A percentile compares a stretch with the other conserved stretches of the same genome.
Conservation (phyloP, 495 filamentous ascomycete species). For the Penicillium lividum region DNA sequence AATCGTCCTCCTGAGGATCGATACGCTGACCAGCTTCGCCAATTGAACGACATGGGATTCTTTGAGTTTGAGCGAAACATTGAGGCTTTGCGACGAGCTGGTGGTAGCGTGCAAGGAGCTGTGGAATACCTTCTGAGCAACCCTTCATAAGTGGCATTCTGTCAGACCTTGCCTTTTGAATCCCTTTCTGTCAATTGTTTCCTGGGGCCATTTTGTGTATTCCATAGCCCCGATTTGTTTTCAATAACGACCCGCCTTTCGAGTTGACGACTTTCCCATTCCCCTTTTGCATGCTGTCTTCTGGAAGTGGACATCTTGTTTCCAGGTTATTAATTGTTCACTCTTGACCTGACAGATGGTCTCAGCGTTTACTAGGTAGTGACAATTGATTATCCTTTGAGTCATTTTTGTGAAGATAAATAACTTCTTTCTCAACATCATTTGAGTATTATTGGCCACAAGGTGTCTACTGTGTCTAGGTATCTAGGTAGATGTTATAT, state of each 20-base stretch:
- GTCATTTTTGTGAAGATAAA: too few relatives aligned
- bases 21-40: constrained; percentile 85
- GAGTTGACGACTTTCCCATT: constrained; percentile 17
- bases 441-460: too few relatives aligned
- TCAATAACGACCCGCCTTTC: constrained; percentile 16
- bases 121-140: constrained; percentile 69
- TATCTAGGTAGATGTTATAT: too few relatives aligned
- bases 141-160: neutral
- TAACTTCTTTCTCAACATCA: too few relatives aligned
- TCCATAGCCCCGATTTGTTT: constrained; percentile 18
- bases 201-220: constrained; percentile 10
- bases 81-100: constrained; percentile 80
- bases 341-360: too few relatives aligned
- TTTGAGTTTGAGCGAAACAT: constrained; percentile 95
- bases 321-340: neutral
- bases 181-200: constrained; percentile 9
- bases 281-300: constrained; percentile 16
- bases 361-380: too few relatives aligned
- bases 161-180: neutral
- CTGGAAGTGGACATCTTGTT: constrained; percentile 10
- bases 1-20: constrained; percentile 89
- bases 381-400: too few relatives aligned
- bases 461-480: too few relatives aligned
- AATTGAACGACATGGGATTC: constrained; percentile 99
- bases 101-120: constrained; percentile 93